phyloP scores from a whole-genome alignment of 352 stramenopile species.

The Pilasporangium apinafurcum region DNA sequence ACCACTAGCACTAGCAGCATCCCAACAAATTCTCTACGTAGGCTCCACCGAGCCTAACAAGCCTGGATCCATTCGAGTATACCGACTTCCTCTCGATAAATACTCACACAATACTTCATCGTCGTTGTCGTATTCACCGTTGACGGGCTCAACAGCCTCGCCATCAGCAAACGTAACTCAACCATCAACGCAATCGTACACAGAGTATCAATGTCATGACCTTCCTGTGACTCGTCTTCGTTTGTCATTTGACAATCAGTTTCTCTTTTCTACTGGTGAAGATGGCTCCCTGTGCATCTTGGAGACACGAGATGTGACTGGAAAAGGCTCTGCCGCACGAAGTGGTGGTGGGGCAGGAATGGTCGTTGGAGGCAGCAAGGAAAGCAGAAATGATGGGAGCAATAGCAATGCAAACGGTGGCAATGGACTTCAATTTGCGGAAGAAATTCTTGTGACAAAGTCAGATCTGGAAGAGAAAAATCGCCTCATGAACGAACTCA shows the following conservation, averaged over 20 bases:
- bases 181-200: slow-evolving; percentile 18
- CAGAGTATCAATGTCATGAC: slow-evolving; percentile 79
- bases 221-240: slow-evolving; percentile 65
- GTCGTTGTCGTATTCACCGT: slow-evolving; percentile 8
- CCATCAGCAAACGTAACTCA: slow-evolving; percentile 5
- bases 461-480: slow-evolving; percentile 92
- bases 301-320: slow-evolving; percentile 64
- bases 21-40: slow-evolving; percentile 87
- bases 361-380: slow-evolving; percentile 14
- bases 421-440: slow-evolving; percentile 72
- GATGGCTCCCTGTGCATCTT: slow-evolving; percentile 90
- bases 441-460: slow-evolving; percentile 93
- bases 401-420: slow-evolving; percentile 34
- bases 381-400: slow-evolving; percentile 11
- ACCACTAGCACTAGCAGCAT: slow-evolving; percentile 78
- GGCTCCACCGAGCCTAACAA: slow-evolving; percentile 67
- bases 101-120: slow-evolving; percentile 15
- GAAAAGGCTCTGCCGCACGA: slow-evolving; percentile 31
- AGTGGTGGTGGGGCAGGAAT: slow-evolving; percentile 13
- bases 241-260: slow-evolving; percentile 87
- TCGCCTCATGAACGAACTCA: slow-evolving; percentile 88
- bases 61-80: slow-evolving; percentile 67
- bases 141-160: slow-evolving; percentile 6
- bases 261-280: slow-evolving; percentile 90
- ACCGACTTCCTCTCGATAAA: slow-evolving; percentile 63